Percentiles rank a stretch among this genome's conserved stretches.
Conservation (phyloP, 2,329 filamentous ascomycete species). For the Pyrenophora tritici-repentis region DNA sequence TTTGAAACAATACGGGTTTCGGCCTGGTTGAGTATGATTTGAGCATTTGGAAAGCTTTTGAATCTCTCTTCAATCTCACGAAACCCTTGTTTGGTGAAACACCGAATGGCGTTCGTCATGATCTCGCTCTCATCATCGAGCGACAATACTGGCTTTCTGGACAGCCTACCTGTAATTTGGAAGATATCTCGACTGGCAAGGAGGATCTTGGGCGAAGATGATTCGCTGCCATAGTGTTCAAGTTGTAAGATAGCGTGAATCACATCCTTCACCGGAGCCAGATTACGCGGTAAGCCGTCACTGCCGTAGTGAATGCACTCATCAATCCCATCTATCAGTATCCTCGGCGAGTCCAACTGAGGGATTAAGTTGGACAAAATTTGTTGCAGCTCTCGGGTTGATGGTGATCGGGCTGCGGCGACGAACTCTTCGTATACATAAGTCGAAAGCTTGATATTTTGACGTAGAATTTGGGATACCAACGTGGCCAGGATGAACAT, state of each 20-base stretch:
- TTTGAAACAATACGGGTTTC: no score
- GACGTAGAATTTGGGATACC: constrained; percentile 8
- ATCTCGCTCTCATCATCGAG: neutral
- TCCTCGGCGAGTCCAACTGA: neutral
- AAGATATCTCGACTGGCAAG: neutral
- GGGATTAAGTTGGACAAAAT: neutral
- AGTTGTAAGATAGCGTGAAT: neutral
- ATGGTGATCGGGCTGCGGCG: neutral
- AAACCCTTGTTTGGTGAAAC: neutral
- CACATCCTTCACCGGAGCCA: neutral
- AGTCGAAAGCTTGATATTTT: neutral
- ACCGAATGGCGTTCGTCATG: neutral
- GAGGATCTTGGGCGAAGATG: neutral
- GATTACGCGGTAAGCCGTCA: neutral
- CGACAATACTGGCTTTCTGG: neutral
- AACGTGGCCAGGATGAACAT: constrained; percentile 6
- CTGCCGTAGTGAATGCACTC: neutral
- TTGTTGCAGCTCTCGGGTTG: neutral
- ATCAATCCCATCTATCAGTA: neutral
- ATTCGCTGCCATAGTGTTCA: no score
- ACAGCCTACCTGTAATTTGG: neutral
- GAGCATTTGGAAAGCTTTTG: no score
- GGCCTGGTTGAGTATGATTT: no score
- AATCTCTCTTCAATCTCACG: neutral
- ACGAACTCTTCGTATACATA: constrained; percentile 15